A percentile compares a stretch with the other conserved stretches of the same genome.
Conservation (phyloP, 2,329 filamentous ascomycete genomes). For the Blastomyces silverae region DNA sequence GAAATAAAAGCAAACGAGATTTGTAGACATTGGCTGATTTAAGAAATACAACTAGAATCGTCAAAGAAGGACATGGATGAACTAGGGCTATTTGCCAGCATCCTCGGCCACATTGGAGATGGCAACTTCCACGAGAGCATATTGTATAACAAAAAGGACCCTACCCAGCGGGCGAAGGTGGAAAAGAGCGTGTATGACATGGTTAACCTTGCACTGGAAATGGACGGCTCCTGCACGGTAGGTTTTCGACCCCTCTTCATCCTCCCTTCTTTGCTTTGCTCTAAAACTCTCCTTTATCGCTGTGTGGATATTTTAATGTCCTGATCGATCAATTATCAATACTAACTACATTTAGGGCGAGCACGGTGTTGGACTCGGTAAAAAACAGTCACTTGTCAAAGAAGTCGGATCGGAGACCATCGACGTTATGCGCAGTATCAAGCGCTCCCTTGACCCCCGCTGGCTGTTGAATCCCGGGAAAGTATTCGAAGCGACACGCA, state of each 20-base stretch:
- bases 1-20: neutral
- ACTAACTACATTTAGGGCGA: slow-evolving; percentile 50
- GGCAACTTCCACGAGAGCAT: slow-evolving; percentile 94
- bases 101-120: slow-evolving; percentile 84
- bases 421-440: slow-evolving; percentile 76
- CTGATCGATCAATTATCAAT: neutral
- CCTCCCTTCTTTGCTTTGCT: neutral
- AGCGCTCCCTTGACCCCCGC: slow-evolving; percentile 70
- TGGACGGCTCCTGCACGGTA: slow-evolving; percentile 84
- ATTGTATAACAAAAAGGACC: slow-evolving; percentile 68
- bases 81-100: slow-evolving; percentile 76
- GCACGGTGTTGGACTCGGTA: slow-evolving; percentile 77
- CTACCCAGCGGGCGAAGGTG: slow-evolving; percentile 65
- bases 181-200: slow-evolving; percentile 80
- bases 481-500: slow-evolving; percentile 61
- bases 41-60: slow-evolving; percentile 52
- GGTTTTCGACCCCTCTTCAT: slow-evolving; percentile 18
- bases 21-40: neutral
- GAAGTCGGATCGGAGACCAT: slow-evolving; percentile 77
- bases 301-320: neutral
- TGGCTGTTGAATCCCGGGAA: slow-evolving; percentile 93
- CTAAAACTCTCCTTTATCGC: too few species aligned
- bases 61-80: slow-evolving; percentile 86
- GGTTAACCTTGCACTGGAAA: slow-evolving; percentile 82
- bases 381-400: slow-evolving; percentile 70